Base-by-base conservation (phyloP, 345 rosid species). In the Pugionium cornutum region DNA sequence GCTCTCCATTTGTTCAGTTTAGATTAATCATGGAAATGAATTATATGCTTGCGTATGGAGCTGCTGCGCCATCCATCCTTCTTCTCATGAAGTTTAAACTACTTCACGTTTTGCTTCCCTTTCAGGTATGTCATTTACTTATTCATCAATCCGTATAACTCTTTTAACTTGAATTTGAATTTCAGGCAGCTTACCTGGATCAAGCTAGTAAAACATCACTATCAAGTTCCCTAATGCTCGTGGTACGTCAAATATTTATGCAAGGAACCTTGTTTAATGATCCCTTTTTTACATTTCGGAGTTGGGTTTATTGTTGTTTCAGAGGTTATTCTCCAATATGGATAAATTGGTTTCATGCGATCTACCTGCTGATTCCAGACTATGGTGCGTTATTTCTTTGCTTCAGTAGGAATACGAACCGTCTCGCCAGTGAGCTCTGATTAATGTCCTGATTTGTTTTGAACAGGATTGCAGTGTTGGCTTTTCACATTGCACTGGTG, bases 41-140 rank as follows among this genome's bases (percentile, higher is more conserved):
- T 79, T 86, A 88, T 82, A 86, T 94, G 97, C 77, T 90, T 59
- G 84, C 89, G 2, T 94, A 90, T 78, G 97, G 99, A 79, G 95
- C 97, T 76, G 92, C 97, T 50, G 80, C 70, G 62, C 77, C 86
- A 44, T 86, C 99, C 59, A 77, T 94, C 62, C 64, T 59, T 64
- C 82, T 94, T 81, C 96, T 94, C 48, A 83, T 52, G 79, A 90
- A 81, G 82, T 87, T 82, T 81, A 78, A 82, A 65, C 86, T 94
- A 50, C 87, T 94, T 66, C 80, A 84, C 56, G 41, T 82, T 45
- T 76, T 94, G 42, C 84, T 94, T 65, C 97, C 99, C 8, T 82
- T 86, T 71, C 97, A 94, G 77, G 99, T 90, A 61, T 37, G 74
- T 52, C 62, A 34, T 52, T 62, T 71, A 45, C 66, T 61, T 9